phyloP scores from a whole-genome alignment of 2,329 filamentous ascomycete genomes.

The Aspergillus sp. region DNA sequence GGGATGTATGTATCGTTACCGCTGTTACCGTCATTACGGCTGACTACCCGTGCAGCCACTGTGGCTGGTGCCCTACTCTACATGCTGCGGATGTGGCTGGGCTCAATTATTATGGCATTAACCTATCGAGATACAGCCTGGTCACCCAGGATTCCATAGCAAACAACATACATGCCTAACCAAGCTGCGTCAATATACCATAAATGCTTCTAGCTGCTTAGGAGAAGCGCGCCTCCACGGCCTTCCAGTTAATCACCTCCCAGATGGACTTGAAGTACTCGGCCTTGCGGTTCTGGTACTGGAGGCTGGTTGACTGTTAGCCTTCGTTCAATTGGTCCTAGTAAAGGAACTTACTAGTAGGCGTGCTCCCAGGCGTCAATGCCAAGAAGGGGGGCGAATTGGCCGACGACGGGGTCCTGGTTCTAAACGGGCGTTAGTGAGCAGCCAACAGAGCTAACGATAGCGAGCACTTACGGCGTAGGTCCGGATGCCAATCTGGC shows the following conservation, averaged over 20 bases:
- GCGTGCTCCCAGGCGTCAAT: conserved; percentile 96
- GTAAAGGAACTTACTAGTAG: conserved; percentile 57
- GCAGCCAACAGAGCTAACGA: no score
- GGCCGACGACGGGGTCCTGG: conserved; percentile 80
- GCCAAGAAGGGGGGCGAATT: conserved; percentile 71
- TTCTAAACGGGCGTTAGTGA: conserved; percentile 42
- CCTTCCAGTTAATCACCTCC: conserved; percentile 95
- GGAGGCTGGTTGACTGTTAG: conserved; percentile 47
- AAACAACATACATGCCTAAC: conserved; percentile 5
- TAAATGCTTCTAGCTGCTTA: conserved; percentile 23
- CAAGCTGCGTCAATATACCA: conserved; percentile 8
- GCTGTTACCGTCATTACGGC: no score
- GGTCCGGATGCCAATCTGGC: conserved; percentile 50
- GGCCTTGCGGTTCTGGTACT: conserved; percentile 94
- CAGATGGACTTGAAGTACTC: conserved; percentile 92
- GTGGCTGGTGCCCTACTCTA: conserved; percentile 1
- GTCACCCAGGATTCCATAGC: conserved; percentile 5
- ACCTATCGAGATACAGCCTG: conserved; percentile 5
- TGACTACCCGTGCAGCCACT: no score
- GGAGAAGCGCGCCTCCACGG: conserved; percentile 66
- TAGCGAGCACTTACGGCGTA: conserved; percentile 44
- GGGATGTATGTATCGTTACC: neutral
- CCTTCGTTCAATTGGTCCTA: conserved; percentile 1
- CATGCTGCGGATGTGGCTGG: no score
- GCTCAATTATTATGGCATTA: no score